Percentiles rank a stretch among this genome's conserved stretches.
These are phyloP conservation scores for Pseudocercospora pini-densiflorae DNA, from an alignment of 2,329 filamentous ascomycete species.

Conservation along the genomic window DNA sequence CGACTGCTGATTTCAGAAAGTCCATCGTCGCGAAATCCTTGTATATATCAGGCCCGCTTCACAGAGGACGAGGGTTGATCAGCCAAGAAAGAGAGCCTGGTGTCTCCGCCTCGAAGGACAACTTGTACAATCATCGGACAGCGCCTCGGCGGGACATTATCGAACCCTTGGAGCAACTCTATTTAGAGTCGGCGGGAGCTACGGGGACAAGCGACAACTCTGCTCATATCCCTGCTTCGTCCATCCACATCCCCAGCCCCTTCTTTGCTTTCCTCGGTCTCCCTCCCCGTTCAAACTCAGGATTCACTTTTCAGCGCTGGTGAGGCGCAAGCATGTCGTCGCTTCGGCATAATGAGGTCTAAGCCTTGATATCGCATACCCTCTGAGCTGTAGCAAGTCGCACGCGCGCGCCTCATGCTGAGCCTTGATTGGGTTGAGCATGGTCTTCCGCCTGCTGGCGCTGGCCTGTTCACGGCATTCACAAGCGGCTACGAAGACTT, in stretches of 20 bases:
- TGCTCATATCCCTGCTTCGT: not conserved
- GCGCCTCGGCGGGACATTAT: not conserved
- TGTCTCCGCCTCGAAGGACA: not conserved
- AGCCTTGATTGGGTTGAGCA: not conserved
- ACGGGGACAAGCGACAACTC: not conserved
- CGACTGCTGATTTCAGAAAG: slow-evolving; percentile 96
- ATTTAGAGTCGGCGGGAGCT: not conserved
- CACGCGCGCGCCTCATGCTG: not conserved
- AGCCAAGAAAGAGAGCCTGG: not conserved
- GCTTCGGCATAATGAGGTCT: not conserved
- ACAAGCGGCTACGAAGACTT: not conserved
- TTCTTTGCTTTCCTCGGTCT: not conserved
- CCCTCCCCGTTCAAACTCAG: not conserved
- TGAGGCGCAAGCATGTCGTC: not conserved
- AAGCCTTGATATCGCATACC: not conserved
- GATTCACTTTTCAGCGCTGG: not conserved
- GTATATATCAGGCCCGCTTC: not conserved
- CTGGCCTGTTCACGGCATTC: not conserved
- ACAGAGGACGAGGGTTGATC: not conserved
- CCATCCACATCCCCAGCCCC: not conserved
- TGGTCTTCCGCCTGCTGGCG: not conserved
- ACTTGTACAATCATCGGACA: not conserved
- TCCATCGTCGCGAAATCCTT: slow-evolving; percentile 69
- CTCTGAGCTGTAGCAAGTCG: not conserved
- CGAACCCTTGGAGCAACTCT: not conserved